Conservation (phyloP, 2,329 filamentous ascomycete species). For the Pyrenophora tritici-repentis region DNA sequence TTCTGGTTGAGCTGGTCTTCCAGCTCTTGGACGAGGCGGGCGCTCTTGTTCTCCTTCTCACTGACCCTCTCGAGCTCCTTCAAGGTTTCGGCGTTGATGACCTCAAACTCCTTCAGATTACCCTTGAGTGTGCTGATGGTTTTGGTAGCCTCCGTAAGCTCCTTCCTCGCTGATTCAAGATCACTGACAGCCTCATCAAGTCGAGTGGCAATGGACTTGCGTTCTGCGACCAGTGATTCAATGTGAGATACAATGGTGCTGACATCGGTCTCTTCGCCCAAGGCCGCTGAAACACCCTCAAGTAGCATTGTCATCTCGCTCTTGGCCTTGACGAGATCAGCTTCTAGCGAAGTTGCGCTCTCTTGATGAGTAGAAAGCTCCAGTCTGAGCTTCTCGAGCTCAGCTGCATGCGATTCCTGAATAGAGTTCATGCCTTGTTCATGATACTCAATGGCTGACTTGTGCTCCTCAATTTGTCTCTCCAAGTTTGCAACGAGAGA, state of each 20-base stretch:
- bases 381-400: conserved; percentile 56
- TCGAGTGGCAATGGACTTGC: conserved; percentile 50
- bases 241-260: conserved; percentile 51
- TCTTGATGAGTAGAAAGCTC: conserved; percentile 41
- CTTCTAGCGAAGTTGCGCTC: conserved; percentile 53
- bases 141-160: conserved; percentile 49
- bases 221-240: conserved; percentile 51
- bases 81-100: conserved; percentile 59
- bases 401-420: conserved; percentile 58
- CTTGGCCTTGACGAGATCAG: conserved; percentile 64
- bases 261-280: conserved; percentile 65
- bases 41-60: conserved; percentile 84
- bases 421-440: conserved; percentile 59
- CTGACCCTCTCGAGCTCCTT: conserved; percentile 62
- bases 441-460: conserved; percentile 59
- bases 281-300: conserved; percentile 64
- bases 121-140: conserved; percentile 49
- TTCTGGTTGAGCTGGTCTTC: conserved; percentile 95
- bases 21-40: conserved; percentile 88
- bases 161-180: conserved; percentile 49
- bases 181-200: conserved; percentile 52
- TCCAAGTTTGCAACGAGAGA: conserved; percentile 61
- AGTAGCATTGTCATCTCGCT: conserved; percentile 63
- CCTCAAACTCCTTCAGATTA: conserved; percentile 53
- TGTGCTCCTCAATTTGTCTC: conserved; percentile 61